Evolutionary conservation across 345 rosid genomes (phyloP).

Genomic region (Eucalyptus brandiana): DNA sequence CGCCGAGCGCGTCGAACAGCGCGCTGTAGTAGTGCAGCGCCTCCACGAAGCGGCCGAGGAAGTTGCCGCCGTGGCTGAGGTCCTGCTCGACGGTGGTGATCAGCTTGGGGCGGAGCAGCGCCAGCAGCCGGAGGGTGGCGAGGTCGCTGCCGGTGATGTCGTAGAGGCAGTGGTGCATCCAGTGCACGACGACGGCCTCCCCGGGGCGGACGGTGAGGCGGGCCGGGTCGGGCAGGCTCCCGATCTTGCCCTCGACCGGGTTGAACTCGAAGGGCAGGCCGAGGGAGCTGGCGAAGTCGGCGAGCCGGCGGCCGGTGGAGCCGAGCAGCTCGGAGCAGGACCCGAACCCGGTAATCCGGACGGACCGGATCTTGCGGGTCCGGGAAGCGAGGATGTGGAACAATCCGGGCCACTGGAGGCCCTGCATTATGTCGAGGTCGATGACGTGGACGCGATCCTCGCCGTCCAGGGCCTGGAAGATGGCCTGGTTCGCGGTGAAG

Average conservation of each 20-base stretch:
- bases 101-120: constrained; percentile 54
- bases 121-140: constrained; percentile 40
- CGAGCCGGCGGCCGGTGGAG: constrained; percentile 74
- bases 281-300: constrained; percentile 69
- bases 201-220: constrained; percentile 48
- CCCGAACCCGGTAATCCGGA: constrained; percentile 86
- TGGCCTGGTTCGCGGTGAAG: constrained; percentile 95
- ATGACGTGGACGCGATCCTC: constrained; percentile 82
- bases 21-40: constrained; percentile 97
- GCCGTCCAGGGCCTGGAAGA: constrained; percentile 73
- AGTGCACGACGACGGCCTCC: constrained; percentile 82
- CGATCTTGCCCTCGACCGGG: constrained; percentile 74
- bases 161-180: constrained; percentile 95
- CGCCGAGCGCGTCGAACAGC: constrained; percentile 88
- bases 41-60: constrained; percentile 80
- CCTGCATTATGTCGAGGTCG: constrained; percentile 95
- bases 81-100: constrained; percentile 88
- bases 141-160: constrained; percentile 74
- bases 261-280: constrained; percentile 79
- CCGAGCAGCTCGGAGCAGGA: constrained; percentile 68
- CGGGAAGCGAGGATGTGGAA: constrained; percentile 95
- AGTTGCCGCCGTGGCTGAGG: constrained; percentile 59
- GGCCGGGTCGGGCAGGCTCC: constrained; percentile 31
- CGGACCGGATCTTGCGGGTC: constrained; percentile 57
- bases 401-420: constrained; percentile 98